Conservation (phyloP, 176 grass and related monocot genomes). For the Oryza meyeriana region DNA sequence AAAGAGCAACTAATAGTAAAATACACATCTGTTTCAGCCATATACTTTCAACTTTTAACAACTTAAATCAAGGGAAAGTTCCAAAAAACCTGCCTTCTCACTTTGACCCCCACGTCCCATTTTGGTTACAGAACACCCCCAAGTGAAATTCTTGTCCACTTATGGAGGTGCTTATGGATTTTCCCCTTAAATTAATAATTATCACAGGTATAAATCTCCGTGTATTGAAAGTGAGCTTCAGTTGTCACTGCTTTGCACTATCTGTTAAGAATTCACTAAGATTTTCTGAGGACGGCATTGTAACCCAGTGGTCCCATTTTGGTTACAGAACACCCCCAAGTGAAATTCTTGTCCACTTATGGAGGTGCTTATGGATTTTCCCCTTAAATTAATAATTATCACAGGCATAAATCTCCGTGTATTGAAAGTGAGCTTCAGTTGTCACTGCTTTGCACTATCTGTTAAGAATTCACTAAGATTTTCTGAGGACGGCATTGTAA, state of each 20-base stretch:
- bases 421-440: not conserved
- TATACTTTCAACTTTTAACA: not conserved
- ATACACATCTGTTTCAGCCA: not conserved
- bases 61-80: not conserved
- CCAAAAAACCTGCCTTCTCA: not conserved
- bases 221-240: not conserved
- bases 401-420: not conserved
- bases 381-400: not conserved
- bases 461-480: conserved; percentile 2
- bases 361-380: not conserved
- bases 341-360: not conserved
- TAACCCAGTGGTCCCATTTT: not conserved
- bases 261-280: not conserved
- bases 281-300: not conserved
- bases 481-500: not conserved
- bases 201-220: not conserved
- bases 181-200: not conserved
- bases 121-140: not conserved
- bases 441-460: not conserved
- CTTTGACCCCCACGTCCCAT: not conserved
- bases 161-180: not conserved
- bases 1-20: conserved; percentile 7
- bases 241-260: not conserved
- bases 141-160: not conserved
- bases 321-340: too few relatives aligned